phyloP scores from a whole-genome alignment of 306 rosid genomes.

The Vicia villosa region DNA sequence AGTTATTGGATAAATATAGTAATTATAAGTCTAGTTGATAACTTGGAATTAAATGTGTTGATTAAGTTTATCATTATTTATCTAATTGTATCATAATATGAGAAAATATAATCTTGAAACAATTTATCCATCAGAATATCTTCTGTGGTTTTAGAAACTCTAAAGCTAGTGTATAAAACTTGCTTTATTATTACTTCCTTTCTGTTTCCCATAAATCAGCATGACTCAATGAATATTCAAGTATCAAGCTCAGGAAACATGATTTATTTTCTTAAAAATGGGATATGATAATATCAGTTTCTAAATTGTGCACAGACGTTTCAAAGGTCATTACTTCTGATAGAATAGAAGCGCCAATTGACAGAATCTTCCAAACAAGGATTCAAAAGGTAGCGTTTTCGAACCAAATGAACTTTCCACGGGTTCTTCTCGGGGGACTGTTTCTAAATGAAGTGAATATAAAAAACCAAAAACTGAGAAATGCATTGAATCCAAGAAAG shows the following conservation, averaged over 20 bases:
- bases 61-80: not conserved
- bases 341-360: constrained; percentile 39
- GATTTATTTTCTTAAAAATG: too few relatives aligned
- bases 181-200: too few relatives aligned
- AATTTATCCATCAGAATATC: too few relatives aligned
- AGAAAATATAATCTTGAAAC: constrained; percentile 3
- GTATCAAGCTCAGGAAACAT: too few relatives aligned
- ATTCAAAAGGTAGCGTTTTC: constrained; percentile 37
- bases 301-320: constrained; percentile 29
- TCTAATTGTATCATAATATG: not conserved
- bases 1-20: constrained; percentile 17
- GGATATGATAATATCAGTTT: constrained; percentile 12
- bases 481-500: too few relatives aligned
- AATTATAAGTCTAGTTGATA: constrained; percentile 13
- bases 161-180: too few relatives aligned
- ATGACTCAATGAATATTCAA: too few relatives aligned
- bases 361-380: constrained; percentile 47
- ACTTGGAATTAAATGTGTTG: constrained; percentile 23
- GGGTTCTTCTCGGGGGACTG: too few relatives aligned
- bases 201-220: not conserved
- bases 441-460: too few relatives aligned
- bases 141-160: too few relatives aligned
- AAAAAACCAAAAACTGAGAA: too few relatives aligned
- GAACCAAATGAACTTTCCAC: constrained; percentile 34
- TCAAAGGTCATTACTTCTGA: constrained; percentile 36